Base-by-base conservation (phyloP, 352 stramenopile genomes). In the Pythium myriotylum region DNA sequence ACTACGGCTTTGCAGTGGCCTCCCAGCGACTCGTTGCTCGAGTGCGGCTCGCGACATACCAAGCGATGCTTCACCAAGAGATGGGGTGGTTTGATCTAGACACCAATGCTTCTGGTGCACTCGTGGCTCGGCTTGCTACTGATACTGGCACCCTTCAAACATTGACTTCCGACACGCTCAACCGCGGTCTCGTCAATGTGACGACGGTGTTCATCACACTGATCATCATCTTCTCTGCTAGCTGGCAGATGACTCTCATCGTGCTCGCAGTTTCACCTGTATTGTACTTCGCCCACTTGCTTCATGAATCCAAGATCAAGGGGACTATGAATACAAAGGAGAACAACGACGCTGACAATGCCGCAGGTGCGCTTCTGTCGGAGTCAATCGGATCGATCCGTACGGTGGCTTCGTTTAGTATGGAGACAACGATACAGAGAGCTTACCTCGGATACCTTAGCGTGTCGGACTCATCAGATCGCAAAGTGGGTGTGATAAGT, bases 81-180 rank as follows among this genome's bases (percentile, higher is more conserved):
- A 51, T 90, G 16, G 81, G 67, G 6, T 94, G 79, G 74, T 92
- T 92, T 68, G 81, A 94, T 54, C 20, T 64, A 12, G 54, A 79
- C 17, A 47, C 79, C 17, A 85, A 91, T 47, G 62, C 78, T 12
- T 78, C 80, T 0, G 84, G 84, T 14, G 77, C 74, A 13, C 65
- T 93, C 23, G 62, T 81, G 0, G 62, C 73, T n/a, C 72, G 80
- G 0, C 55, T 93, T 17, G 67, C 80, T 10, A 87, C 70, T 0
- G 84, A 93, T 53, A 65, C 81, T 7, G 73, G 77, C 1, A 74
- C 79, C 4, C 63, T 93, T 20, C 79, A 88, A 50, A 62, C 69
- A 10, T 70, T 82, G 59, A 78, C 69, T 0, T 64, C 70, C 0
- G 67, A 79, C 10, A 66, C 62, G 13, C 50, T 84, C 9, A 79